Base-by-base conservation (phyloP, 768 basidiomycete genomes). In the Steccherinum ochraceum region DNA sequence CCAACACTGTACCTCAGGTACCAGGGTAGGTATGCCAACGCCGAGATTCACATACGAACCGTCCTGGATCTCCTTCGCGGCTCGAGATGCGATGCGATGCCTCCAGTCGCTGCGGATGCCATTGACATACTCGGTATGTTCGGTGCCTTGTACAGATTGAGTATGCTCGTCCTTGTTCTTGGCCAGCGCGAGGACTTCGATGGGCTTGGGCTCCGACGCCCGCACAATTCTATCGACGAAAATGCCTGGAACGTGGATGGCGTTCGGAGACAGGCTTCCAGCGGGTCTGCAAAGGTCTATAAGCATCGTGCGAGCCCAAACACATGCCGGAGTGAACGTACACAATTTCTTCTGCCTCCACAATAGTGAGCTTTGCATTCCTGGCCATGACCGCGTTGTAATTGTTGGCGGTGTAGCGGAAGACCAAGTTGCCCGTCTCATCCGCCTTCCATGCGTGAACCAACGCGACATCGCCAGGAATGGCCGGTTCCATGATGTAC, bases 401-500 rank as follows among this genome's bases (percentile, higher is more conserved):
- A 65, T 93, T 93, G 64, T 93, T 85, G 26, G 89, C 81, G 10
- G 89, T 77, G 61, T 89, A 90, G 55, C 90, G 79, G 76, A 94
- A 94, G 48, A 92, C 80, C 63, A 85, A 85, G 67, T 94, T 94
- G 2, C 92, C 92, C 49, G 82, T 78, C 61, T 89, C 89, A 60
- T 94, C 92, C 7, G 79, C 92, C 64, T 92, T 94, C 89, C 89
- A 93, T 0, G 89, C 92, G 49, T 82, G 77, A 45, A 94, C 74
- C 62, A 94, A 85, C 5, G 92, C 90, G 57, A 90, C 80, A 64
- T 89, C 87, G 23, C 86, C 87, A n/a, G 78, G 70, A 52, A 92
- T 78, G 4, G 88, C 81, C 26, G 86, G 79, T 65, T 94, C 92
- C 67, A 93, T 67, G 24, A 93, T 71, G 68, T 84, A 93, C 61